Conservation (phyloP, 176 grass and related monocot species). For the Thinopyrum elongatum region DNA sequence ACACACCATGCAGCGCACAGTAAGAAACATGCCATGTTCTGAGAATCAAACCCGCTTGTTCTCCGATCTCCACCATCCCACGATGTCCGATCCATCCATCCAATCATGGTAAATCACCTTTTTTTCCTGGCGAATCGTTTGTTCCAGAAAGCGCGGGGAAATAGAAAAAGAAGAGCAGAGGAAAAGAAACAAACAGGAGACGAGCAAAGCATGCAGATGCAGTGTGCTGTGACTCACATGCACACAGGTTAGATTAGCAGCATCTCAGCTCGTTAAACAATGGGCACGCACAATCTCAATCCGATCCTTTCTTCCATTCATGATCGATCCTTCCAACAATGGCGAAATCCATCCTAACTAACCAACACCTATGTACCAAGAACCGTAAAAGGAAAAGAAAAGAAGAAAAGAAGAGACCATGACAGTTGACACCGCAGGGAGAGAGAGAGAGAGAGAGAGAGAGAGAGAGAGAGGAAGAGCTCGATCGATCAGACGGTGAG, state of each 20-base stretch:
- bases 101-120: neutral
- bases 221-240: conserved; percentile 56
- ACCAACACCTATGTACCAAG: conserved; percentile 50
- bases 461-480: neutral
- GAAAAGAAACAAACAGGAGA: neutral
- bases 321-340: conserved; percentile 34
- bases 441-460: neutral
- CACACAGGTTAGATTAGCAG: conserved; percentile 27
- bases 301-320: conserved; percentile 20
- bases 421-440: conserved; percentile 20
- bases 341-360: conserved; percentile 30
- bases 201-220: conserved; percentile 28
- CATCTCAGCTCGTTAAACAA: conserved; percentile 32
- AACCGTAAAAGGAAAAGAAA: neutral
- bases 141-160: neutral
- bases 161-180: neutral
- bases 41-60: conserved; percentile 24
- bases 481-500: conserved; percentile 61
- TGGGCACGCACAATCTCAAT: conserved; percentile 8
- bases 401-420: neutral
- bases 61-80: conserved; percentile 20
- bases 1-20: neutral
- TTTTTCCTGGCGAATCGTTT: conserved; percentile 15
- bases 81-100: conserved; percentile 18
- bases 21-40: conserved; percentile 53